Conservation (phyloP, 2,329 filamentous ascomycete genomes). For the Elsinoe batatas region DNA sequence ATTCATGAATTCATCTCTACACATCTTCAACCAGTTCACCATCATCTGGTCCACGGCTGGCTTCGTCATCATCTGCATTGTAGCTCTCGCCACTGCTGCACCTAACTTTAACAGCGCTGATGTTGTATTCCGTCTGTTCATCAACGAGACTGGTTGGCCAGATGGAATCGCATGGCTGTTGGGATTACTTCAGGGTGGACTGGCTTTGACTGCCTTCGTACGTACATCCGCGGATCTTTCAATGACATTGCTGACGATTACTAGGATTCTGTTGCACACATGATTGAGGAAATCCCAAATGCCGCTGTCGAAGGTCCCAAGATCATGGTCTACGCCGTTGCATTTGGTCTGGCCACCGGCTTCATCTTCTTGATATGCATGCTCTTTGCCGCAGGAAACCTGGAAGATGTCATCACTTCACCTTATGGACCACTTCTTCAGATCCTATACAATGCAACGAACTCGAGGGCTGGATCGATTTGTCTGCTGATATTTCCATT, state of each 20-base stretch:
- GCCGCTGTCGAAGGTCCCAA: conserved; percentile 27
- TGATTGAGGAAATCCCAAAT: conserved; percentile 33
- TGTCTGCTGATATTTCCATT: conserved; percentile 29
- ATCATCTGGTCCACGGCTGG: conserved; percentile 63
- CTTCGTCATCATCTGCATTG: conserved; percentile 61
- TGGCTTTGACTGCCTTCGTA: conserved; percentile 36
- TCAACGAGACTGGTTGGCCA: conserved; percentile 44
- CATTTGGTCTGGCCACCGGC: conserved; percentile 27
- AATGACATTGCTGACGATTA: background rate
- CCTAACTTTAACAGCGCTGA: conserved; percentile 53
- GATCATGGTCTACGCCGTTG: conserved; percentile 30
- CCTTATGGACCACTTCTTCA: conserved; percentile 25
- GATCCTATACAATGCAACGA: conserved; percentile 28
- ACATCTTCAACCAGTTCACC: conserved; percentile 56
- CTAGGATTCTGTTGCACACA: conserved; percentile 42
- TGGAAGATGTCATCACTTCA: conserved; percentile 25
- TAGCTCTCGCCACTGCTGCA: conserved; percentile 54
- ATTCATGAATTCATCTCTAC: conserved; percentile 52
- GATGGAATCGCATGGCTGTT: conserved; percentile 34
- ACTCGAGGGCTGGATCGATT: conserved; percentile 26
- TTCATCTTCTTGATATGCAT: conserved; percentile 29
- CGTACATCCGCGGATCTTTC: background rate
- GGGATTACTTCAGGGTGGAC: conserved; percentile 31
- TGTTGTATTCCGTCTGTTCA: conserved; percentile 58
- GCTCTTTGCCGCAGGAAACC: conserved; percentile 28